Conservation (phyloP, 2,329 filamentous ascomycete species). For the Niveomyces coronatus region DNA sequence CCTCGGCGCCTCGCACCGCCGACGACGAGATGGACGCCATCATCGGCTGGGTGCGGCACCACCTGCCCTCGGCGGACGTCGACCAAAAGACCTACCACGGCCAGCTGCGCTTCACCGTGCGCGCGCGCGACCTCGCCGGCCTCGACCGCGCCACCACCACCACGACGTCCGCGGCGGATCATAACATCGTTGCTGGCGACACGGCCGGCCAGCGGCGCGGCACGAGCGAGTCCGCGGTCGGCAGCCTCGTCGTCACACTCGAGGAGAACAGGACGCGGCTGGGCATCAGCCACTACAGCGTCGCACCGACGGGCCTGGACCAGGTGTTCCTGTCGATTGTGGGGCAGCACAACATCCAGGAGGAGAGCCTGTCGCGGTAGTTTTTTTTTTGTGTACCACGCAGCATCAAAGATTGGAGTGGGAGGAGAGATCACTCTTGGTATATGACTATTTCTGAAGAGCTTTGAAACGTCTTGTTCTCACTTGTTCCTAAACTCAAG, state of each 20-base stretch:
- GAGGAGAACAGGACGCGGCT: slow-evolving; percentile 60
- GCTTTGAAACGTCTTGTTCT: too few relatives aligned
- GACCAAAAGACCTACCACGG: slow-evolving; percentile 73
- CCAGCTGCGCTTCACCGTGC: slow-evolving; percentile 75
- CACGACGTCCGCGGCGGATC: neutral
- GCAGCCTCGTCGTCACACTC: slow-evolving; percentile 58
- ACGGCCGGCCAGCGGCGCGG: neutral
- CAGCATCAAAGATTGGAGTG: too few relatives aligned
- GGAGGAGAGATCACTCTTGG: too few relatives aligned
- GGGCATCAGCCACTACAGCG: slow-evolving; percentile 76
- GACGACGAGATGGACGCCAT: slow-evolving; percentile 58
- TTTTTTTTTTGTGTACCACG: neutral
- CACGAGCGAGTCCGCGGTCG: slow-evolving; percentile 47
- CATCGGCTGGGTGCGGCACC: slow-evolving; percentile 51
- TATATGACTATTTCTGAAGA: too few relatives aligned
- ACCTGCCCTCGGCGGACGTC: slow-evolving; percentile 55
- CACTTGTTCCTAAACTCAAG: too few relatives aligned
- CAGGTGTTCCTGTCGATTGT: slow-evolving; percentile 87
- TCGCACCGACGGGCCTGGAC: slow-evolving; percentile 78
- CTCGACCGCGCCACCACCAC: neutral
- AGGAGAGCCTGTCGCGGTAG: slow-evolving; percentile 44
- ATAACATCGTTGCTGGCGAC: slow-evolving; percentile 15
- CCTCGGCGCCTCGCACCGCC: slow-evolving; percentile 61
- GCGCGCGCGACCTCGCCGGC: slow-evolving; percentile 32
- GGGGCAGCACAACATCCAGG: slow-evolving; percentile 64